Base-by-base conservation (phyloP, 78 protist genomes). In the Trichosphaerium sp. region DNA sequence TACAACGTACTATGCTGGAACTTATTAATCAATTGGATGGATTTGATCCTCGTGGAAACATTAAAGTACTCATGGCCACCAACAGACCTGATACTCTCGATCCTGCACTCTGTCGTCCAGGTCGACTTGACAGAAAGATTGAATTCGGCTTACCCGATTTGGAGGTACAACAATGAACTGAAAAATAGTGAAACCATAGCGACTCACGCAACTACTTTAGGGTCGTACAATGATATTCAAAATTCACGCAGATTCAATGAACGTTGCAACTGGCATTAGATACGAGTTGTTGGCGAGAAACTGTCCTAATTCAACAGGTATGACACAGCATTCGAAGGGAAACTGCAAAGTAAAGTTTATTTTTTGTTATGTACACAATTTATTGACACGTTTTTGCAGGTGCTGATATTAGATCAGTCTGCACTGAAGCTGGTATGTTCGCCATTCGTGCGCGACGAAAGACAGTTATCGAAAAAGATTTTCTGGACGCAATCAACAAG, bases 1-100 rank as follows among this genome's bases (percentile, higher is more conserved):
- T 97, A 41, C 99, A 97, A 71, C 78, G 99, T 1, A 97, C 99
- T 2, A 97, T 97, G 99, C 87, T 97, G 2, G 99, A 97, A 78
- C 89, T 97, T 28, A 90, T 97, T 77, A 95, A 92, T 75, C 98
- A 97, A 73, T 76, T 97, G 32, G 99, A 97, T 76, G 99, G 99
- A 37, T 97, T 97, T 52, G 99, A 97, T 21, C 80, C 99, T 12
- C 83, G 99, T 23, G 99, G 99, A 21, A 95, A 96, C 68, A 89
- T 97, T 61, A 97, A 97, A 70, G 97, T 96, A 2, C 69, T 96
- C 28, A 96, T 96, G 99, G 99, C 99, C 4, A 96, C 99, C 63
- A 95, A 95, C 66, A 63, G 97, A 29, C 97, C 97, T 5, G 98
- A 94, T 62, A 94, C 97, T 4, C 84, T 96, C 23, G 99, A 97